Conservation (phyloP, 805 yeast genomes). For the Saturnispora besseyi region DNA sequence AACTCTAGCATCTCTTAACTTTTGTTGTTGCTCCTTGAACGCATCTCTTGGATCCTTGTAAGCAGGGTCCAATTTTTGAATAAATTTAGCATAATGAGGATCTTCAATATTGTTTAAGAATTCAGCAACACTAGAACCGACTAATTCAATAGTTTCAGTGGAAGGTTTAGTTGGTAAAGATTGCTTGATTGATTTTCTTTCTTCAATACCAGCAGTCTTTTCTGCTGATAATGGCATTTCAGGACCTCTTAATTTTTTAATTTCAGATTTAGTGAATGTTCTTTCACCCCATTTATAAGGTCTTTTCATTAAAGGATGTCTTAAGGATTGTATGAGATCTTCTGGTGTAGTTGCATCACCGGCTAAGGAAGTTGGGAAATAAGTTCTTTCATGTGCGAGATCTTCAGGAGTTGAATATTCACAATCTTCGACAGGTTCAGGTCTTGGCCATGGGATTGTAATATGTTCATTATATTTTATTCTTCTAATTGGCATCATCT, state of each 20-base stretch:
- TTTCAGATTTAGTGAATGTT: slow-evolving; percentile 48
- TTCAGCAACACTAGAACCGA: slow-evolving; percentile 34
- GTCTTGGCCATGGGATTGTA: slow-evolving; percentile 86
- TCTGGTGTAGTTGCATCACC: slow-evolving; percentile 56
- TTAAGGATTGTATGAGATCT: slow-evolving; percentile 51
- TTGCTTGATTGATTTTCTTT: slow-evolving; percentile 38
- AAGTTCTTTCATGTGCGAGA: slow-evolving; percentile 62
- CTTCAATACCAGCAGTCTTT: slow-evolving; percentile 53
- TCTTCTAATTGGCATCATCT: slow-evolving; percentile 67
- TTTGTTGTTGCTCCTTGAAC: slow-evolving; percentile 15
- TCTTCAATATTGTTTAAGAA: slow-evolving; percentile 27
- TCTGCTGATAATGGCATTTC: slow-evolving; percentile 64
- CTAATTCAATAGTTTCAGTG: slow-evolving; percentile 35
- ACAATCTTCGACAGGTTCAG: slow-evolving; percentile 49
- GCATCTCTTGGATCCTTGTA: slow-evolving; percentile 15
- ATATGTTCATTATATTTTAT: slow-evolving; percentile 61
- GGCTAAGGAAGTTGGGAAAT: slow-evolving; percentile 57
- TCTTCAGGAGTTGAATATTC: slow-evolving; percentile 47
- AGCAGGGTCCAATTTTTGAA: slow-evolving; percentile 23
- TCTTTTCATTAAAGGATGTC: slow-evolving; percentile 65
- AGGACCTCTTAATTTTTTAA: slow-evolving; percentile 57
- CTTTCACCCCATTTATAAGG: slow-evolving; percentile 47
- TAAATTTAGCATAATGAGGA: slow-evolving; percentile 24
- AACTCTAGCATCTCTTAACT: slow-evolving; percentile 14
- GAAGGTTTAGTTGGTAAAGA: slow-evolving; percentile 32